Evolutionary conservation across 805 yeast species (phyloP).

Genomic region (Groenewaldozyma salmanticensis): DNA sequence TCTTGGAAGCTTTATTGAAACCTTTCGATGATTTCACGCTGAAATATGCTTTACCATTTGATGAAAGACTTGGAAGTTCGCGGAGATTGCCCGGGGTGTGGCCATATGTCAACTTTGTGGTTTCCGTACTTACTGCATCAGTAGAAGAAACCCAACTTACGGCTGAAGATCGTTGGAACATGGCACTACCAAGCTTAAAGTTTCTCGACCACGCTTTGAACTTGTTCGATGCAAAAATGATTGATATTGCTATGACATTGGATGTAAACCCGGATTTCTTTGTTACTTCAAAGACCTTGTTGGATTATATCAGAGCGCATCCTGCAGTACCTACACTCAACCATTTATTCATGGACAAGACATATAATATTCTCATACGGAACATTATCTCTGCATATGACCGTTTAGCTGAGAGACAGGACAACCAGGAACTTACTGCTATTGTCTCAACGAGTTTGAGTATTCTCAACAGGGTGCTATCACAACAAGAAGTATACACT

Average conservation of each 20-base stretch:
- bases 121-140: conserved; percentile 51
- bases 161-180: conserved; percentile 29
- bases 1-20: conserved; percentile 37
- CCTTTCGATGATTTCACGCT: conserved; percentile 14
- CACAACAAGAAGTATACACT: conserved; percentile 49
- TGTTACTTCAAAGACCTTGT: conserved; percentile 34
- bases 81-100: conserved; percentile 62
- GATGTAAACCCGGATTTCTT: conserved; percentile 41
- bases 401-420: conserved; percentile 33
- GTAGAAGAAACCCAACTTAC: conserved; percentile 24
- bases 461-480: conserved; percentile 15
- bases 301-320: conserved; percentile 50
- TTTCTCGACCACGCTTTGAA: conserved; percentile 40
- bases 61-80: conserved; percentile 50
- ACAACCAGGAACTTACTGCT: conserved; percentile 24
- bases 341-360: conserved; percentile 49
- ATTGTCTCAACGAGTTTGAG: background rate
- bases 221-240: conserved; percentile 43
- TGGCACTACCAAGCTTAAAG: conserved; percentile 48
- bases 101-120: conserved; percentile 68
- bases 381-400: conserved; percentile 56
- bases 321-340: conserved; percentile 62
- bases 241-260: conserved; percentile 44
- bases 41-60: conserved; percentile 44
- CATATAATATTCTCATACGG: conserved; percentile 45